Evolutionary conservation across 2,329 filamentous ascomycete genomes (phyloP).

Genomic region (Fusarium sp.): DNA sequence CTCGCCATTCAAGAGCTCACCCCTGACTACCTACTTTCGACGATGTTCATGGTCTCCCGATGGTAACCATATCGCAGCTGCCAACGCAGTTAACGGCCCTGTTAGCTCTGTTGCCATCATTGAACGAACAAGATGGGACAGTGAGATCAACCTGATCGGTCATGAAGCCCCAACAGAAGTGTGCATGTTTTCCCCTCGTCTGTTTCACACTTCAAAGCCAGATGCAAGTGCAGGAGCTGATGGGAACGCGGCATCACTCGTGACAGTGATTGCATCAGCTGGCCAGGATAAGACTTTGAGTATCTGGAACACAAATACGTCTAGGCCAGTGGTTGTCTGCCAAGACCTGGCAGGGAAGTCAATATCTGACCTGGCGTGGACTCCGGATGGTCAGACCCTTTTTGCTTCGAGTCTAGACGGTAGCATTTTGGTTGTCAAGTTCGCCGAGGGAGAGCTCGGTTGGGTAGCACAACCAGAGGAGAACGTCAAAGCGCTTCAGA

Average conservation of each 20-base stretch:
- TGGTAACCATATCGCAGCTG: conserved; percentile 94
- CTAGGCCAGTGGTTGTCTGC: conserved; percentile 87
- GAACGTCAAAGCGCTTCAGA: conserved; percentile 92
- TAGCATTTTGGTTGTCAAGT: conserved; percentile 83
- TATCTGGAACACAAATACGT: conserved; percentile 97
- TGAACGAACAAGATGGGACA: conserved; percentile 91
- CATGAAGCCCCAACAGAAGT: conserved; percentile 98
- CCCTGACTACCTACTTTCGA: conserved; percentile 95
- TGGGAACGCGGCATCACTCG: conserved; percentile 62
- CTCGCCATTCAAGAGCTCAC: conserved; percentile 88
- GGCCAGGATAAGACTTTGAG: conserved; percentile 97
- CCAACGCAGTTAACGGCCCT: conserved; percentile 96
- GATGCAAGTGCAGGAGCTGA: conserved; percentile 63
- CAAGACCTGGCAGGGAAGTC: conserved; percentile 92
- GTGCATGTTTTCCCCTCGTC: conserved; percentile 92
- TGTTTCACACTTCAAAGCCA: conserved; percentile 83
- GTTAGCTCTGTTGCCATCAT: conserved; percentile 98
- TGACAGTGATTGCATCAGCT: conserved; percentile 96
- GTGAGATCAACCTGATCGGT: conserved; percentile 96
- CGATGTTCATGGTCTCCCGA: conserved; percentile 98
- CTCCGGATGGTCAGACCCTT: conserved; percentile 87
- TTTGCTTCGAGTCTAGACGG: conserved; percentile 92
- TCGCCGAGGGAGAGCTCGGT: conserved; percentile 88
- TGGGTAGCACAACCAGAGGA: conserved; percentile 88
- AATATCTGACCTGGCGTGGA: conserved; percentile 94